Evolutionary conservation across 2,329 filamentous ascomycete genomes (phyloP), one percentile per base, ranked within the genome.

Genomic region (Phyllosticta paracitricarpa): DNA sequence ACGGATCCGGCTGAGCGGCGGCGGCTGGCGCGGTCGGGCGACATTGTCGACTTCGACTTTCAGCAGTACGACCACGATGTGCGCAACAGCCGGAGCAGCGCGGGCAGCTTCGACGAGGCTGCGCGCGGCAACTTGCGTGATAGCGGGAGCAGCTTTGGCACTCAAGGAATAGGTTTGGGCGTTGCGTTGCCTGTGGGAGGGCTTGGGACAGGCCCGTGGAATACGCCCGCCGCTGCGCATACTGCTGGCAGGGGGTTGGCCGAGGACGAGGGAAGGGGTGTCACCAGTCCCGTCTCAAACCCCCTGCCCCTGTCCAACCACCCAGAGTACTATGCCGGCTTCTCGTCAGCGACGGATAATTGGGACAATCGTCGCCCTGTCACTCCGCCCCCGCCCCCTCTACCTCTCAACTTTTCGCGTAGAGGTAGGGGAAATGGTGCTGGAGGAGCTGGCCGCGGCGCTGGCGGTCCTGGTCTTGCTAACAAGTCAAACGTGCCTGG

Each of bases 1-100:
- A 54, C 26, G 3, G 52, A 59, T 28, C 54, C 59, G 3, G 35
- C 26, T 19, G 54, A 59, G 28, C 57, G 57, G 19, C 40, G 28
- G 7, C 57, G 57, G 28, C 28, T 59, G 14, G 26, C 57, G 51
- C 57, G 57, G 3, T 22, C 51, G 7, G 57, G 57, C 51, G 57
- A 59, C 8, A 54, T 48, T 24, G 57, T 59, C 19, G 57, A 59
- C 51, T 52, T 60, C n/a, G 57, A 59, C 57, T 52, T 60, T 17
- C 51, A 59, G 26, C 19, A 26, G 9, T 60, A 60, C 58, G 58
- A 35, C 24, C 19, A 10, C n/a, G 33, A 51, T 33, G 35, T 60
- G 17, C 58, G 24, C n/a, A 28, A 40, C 33, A 40, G 33, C 33
- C 33, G 33, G 10, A 40, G 33, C 14, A 40, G 33, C 10, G 33